Conservation (phyloP, 805 yeast species). For the Starmerella apicola region DNA sequence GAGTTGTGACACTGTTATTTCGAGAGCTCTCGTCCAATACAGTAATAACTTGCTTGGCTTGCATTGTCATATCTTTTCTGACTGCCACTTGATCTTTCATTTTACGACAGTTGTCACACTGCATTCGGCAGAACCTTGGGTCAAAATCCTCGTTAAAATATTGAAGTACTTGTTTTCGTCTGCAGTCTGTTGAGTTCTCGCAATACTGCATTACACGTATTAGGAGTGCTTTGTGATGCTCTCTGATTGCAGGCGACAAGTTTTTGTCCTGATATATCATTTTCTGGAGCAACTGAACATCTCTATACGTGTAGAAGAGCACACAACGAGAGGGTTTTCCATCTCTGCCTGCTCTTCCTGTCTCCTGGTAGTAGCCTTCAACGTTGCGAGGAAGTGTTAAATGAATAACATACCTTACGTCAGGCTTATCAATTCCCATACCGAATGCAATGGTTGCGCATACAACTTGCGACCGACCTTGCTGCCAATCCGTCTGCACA, state of each 20-base stretch:
- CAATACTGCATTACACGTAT: conserved; percentile 82
- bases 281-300: conserved; percentile 61
- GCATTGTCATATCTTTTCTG: conserved; percentile 51
- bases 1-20: conserved; percentile 49
- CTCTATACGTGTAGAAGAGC: conserved; percentile 67
- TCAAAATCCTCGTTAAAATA: conserved; percentile 81
- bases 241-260: conserved; percentile 49
- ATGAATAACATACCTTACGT: conserved; percentile 86
- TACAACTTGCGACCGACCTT: conserved; percentile 54
- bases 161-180: conserved; percentile 76
- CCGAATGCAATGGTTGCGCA: conserved; percentile 99
- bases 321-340: conserved; percentile 73
- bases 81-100: conserved; percentile 30
- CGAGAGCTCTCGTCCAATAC: conserved; percentile 48
- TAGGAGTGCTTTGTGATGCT: conserved; percentile 63
- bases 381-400: conserved; percentile 75
- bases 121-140: conserved; percentile 46
- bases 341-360: conserved; percentile 97
- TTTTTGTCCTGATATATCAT: conserved; percentile 70
- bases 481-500: conserved; percentile 79
- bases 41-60: conserved; percentile 46
- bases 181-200: conserved; percentile 80
- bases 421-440: conserved; percentile 97
- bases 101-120: conserved; percentile 73
- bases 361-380: conserved; percentile 96